A percentile compares a stretch with the other conserved stretches of the same genome.
Conservation (phyloP, 495 filamentous ascomycete species). For the Tuber microsphaerosporum region DNA sequence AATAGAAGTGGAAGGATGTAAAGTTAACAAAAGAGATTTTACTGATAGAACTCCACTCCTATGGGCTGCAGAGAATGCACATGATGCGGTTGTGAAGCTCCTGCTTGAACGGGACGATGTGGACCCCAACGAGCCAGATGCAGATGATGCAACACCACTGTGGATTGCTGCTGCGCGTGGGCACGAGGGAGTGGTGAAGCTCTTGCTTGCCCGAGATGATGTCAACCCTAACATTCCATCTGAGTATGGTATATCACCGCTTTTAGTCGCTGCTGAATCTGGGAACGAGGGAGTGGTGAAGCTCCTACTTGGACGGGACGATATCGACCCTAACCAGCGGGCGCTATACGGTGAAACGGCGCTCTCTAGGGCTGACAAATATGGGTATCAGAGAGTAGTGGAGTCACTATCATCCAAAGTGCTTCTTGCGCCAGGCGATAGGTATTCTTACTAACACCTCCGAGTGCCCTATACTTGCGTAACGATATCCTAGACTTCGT, state of each 20-base stretch:
- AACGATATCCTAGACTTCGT: not conserved
- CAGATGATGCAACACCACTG: not conserved
- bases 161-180: not conserved
- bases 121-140: not conserved
- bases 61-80: not conserved
- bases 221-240: not conserved
- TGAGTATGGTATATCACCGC: not conserved
- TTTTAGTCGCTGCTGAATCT: not conserved
- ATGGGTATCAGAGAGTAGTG: not conserved
- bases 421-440: not conserved
- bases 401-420: not conserved
- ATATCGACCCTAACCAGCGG: not conserved
- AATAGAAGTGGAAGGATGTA: not conserved
- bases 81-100: not conserved
- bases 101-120: not conserved
- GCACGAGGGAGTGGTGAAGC: not conserved
- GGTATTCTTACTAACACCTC: not conserved
- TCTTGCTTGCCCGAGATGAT: not conserved
- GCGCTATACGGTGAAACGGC: not conserved
- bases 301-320: not conserved
- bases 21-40: not conserved
- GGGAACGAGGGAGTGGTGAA: not conserved
- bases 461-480: not conserved
- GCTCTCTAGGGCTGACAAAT: not conserved
- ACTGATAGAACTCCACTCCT: not conserved